phyloP scores from a whole-genome alignment of 2,329 filamentous ascomycete species.

The Mycosphaerella sp. region DNA sequence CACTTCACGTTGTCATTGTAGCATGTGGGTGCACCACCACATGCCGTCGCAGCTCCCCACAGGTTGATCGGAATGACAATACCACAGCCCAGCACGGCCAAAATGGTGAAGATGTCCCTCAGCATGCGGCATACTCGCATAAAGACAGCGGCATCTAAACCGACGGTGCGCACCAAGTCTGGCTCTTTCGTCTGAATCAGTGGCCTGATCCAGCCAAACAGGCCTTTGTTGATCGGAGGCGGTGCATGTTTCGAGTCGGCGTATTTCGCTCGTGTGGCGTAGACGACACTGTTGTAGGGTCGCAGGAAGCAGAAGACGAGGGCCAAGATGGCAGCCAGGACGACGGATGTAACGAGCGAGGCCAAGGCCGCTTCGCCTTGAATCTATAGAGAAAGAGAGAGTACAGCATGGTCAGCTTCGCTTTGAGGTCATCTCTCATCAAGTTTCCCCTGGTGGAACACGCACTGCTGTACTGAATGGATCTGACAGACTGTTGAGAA shows the following conservation, averaged over 20 bases:
- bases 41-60: slow-evolving; percentile 16
- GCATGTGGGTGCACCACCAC: neutral
- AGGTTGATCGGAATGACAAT: slow-evolving; percentile 75
- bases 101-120: slow-evolving; percentile 73
- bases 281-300: slow-evolving; percentile 85
- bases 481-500: slow-evolving; percentile 7
- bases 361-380: slow-evolving; percentile 62
- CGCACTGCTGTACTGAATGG: slow-evolving; percentile 11
- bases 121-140: slow-evolving; percentile 85
- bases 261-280: slow-evolving; percentile 89
- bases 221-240: slow-evolving; percentile 75
- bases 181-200: slow-evolving; percentile 71
- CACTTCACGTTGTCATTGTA: slow-evolving; percentile 28
- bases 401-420: too few relatives aligned
- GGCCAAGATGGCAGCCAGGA: slow-evolving; percentile 65
- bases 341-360: slow-evolving; percentile 73
- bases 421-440: neutral
- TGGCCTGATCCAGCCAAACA: slow-evolving; percentile 80
- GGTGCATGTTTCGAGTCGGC: slow-evolving; percentile 85
- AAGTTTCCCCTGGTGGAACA: neutral
- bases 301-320: slow-evolving; percentile 81
- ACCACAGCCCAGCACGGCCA: slow-evolving; percentile 65
- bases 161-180: slow-evolving; percentile 71
- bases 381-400: slow-evolving; percentile 39
- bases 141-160: slow-evolving; percentile 87